phyloP scores from a whole-genome alignment of 495 filamentous ascomycete species.

The Penicillium samsonianum region DNA sequence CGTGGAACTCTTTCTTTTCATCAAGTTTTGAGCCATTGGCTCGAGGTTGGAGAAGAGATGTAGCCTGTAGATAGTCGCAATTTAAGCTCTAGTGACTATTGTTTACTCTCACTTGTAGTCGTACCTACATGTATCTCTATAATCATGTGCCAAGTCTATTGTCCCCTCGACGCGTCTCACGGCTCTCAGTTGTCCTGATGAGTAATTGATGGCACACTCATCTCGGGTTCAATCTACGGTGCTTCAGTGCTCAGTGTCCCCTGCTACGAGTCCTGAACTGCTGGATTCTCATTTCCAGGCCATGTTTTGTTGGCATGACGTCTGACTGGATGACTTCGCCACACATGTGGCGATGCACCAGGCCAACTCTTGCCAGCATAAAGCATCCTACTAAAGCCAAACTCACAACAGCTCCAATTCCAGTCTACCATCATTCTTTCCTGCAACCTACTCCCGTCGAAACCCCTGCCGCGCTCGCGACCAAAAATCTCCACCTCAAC shows the following conservation, averaged over 20 bases:
- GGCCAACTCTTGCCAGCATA: not conserved
- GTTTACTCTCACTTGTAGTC: no score
- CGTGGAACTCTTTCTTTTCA: conserved; percentile 53
- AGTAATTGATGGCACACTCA: not conserved
- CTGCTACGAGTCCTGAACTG: not conserved
- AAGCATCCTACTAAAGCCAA: not conserved
- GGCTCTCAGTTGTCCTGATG: no score
- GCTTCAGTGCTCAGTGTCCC: not conserved
- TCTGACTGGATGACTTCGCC: conserved; percentile 17
- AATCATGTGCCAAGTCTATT: no score
- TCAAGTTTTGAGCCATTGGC: conserved; percentile 48
- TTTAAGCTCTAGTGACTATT: no score
- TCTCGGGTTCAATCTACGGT: not conserved
- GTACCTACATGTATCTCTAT: no score
- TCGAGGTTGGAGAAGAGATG: conserved; percentile 52
- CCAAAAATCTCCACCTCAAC: conserved; percentile 10
- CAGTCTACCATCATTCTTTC: not conserved
- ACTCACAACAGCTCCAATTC: not conserved
- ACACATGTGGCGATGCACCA: conserved; percentile 17
- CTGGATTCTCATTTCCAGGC: not conserved
- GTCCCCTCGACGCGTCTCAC: no score
- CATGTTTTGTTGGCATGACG: conserved; percentile 20
- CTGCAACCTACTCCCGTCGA: not conserved
- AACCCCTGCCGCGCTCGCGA: not conserved
- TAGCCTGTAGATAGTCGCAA: not conserved